These are phyloP conservation scores for Crepidotus variabilis DNA, from an alignment of 768 basidiomycete species.

Conservation along the genomic window DNA sequence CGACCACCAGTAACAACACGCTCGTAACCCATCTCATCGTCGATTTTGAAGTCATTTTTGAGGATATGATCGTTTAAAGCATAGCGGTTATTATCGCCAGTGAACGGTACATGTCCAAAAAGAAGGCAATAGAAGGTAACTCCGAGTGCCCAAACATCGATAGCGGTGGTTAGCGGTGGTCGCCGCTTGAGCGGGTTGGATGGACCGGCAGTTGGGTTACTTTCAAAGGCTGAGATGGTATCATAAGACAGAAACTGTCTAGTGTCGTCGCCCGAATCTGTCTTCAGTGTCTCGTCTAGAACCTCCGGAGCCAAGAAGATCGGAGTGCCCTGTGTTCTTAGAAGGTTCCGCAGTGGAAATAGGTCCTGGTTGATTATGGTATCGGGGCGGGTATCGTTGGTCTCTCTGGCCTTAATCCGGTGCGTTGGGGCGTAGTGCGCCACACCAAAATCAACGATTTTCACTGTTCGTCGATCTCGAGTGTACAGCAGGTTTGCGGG, in stretches of 20 bases:
- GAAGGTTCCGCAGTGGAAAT: slow-evolving; percentile 35
- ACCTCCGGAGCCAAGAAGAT: slow-evolving; percentile 44
- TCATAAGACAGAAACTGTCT: slow-evolving; percentile 12
- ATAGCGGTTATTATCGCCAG: slow-evolving; percentile 31
- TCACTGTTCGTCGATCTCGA: slow-evolving; percentile 52
- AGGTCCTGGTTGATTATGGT: slow-evolving; percentile 24
- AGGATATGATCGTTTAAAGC: slow-evolving; percentile 38
- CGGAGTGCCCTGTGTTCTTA: slow-evolving; percentile 37
- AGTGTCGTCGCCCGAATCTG: slow-evolving; percentile 19
- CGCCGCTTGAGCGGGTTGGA: slow-evolving; percentile 19
- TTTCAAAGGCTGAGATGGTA: slow-evolving; percentile 10
- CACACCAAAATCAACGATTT: slow-evolving; percentile 87
- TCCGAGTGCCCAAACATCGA: slow-evolving; percentile 44
- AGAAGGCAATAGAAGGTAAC: slow-evolving; percentile 45
- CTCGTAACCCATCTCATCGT: slow-evolving; percentile 36
- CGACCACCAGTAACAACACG: slow-evolving; percentile 29
- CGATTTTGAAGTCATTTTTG: slow-evolving; percentile 35
- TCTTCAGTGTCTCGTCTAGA: slow-evolving; percentile 17
- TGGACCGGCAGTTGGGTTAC: slow-evolving; percentile 12
- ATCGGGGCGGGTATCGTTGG: slow-evolving; percentile 1
- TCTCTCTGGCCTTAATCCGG: slow-evolving; percentile 12
- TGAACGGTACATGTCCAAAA: slow-evolving; percentile 43
- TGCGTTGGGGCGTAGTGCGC: slow-evolving; percentile 28
- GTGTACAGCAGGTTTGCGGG: slow-evolving; percentile 81
- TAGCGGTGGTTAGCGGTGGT: slow-evolving; percentile 41